Conservation (phyloP, 345 rosid genomes). For the Gossypium longicalyx region DNA sequence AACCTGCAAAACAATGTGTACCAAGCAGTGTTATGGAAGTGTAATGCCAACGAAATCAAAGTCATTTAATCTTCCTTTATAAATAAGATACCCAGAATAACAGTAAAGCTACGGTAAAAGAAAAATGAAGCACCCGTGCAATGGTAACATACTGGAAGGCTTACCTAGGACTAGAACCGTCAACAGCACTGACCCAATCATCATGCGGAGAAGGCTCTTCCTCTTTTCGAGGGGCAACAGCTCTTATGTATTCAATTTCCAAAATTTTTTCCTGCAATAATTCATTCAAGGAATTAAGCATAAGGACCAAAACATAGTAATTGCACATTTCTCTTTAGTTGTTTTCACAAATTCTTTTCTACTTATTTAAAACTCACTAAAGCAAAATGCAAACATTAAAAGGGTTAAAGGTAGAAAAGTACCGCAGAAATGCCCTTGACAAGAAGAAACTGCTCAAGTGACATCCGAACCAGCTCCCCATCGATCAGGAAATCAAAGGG, state of each 20-base stretch:
- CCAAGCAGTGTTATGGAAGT: constrained; percentile 3
- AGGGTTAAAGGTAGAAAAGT: constrained; percentile 10
- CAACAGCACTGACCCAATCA: constrained; percentile 95
- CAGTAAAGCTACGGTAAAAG: neutral
- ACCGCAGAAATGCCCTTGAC: constrained; percentile 92
- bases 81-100: neutral
- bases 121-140: neutral
- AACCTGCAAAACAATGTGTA: constrained; percentile 57
- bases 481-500: constrained; percentile 87
- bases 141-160: neutral
- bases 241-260: constrained; percentile 91
- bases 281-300: neutral
- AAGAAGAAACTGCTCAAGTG: constrained; percentile 44
- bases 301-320: too few relatives aligned
- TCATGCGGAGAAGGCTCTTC: constrained; percentile 81
- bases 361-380: neutral
- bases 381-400: neutral
- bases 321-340: neutral
- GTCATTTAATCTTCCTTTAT: neutral
- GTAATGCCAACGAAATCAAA: neutral
- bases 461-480: constrained; percentile 89
- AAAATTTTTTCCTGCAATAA: constrained; percentile 67
- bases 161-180: constrained; percentile 71
- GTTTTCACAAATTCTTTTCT: neutral
- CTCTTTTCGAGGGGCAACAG: constrained; percentile 76